Conservation (phyloP, 2,329 filamentous ascomycete genomes). For the Exophiala alcalophila region DNA sequence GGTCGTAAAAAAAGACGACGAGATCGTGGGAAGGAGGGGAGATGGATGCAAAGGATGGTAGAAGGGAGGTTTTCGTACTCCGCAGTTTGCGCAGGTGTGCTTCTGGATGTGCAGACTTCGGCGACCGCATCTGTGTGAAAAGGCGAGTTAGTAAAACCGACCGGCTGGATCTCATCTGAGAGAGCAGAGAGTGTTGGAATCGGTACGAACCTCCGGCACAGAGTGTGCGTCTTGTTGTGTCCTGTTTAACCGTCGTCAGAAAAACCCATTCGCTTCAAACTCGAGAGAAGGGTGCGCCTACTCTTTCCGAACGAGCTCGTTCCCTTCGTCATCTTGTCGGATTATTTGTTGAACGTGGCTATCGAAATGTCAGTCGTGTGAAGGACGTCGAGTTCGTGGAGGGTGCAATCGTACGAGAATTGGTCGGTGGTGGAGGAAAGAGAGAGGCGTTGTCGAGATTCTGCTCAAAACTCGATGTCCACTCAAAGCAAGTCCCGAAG, state of each 20-base stretch:
- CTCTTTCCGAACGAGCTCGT: conserved; percentile 71
- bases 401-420: conserved; percentile 18
- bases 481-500: conserved; percentile 3
- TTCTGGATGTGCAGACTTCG: conserved; percentile 99
- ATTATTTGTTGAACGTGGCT: conserved; percentile 19
- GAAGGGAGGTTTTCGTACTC: conserved; percentile 38
- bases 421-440: conserved; percentile 12
- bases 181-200: not conserved
- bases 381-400: not conserved
- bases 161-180: not conserved
- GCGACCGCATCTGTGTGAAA: conserved; percentile 60
- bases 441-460: conserved; percentile 7
- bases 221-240: conserved; percentile 96
- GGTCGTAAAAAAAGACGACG: not conserved
- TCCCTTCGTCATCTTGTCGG: conserved; percentile 55
- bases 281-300: conserved; percentile 32
- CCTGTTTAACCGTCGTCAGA: conserved; percentile 21
- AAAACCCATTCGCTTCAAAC: not conserved
- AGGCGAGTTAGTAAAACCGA: conserved; percentile 12
- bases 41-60: not conserved
- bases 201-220: conserved; percentile 90
- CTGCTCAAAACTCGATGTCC: conserved; percentile 5
- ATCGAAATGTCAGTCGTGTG: conserved; percentile 5
- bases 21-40: not conserved
- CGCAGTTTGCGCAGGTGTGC: conserved; percentile 93